phyloP scores from a whole-genome alignment of 352 stramenopile genomes.

The Globisporangium barbulae region DNA sequence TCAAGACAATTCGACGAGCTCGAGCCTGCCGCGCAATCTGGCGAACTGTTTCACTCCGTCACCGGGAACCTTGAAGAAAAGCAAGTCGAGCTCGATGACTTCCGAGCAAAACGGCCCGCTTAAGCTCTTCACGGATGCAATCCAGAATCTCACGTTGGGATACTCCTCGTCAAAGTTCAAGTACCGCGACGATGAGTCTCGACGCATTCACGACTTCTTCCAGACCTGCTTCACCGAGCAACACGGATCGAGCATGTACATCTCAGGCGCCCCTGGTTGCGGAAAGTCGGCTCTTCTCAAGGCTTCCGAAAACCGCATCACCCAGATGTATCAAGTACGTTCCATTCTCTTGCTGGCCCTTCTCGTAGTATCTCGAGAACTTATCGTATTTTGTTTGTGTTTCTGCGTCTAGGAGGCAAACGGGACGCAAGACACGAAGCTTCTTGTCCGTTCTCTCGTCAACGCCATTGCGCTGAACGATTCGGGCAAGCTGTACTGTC shows the following conservation, averaged over 20 bases:
- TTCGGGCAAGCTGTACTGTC: slow-evolving; percentile 42
- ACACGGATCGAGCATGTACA: slow-evolving; percentile 64
- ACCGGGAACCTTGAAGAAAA: slow-evolving; percentile 28
- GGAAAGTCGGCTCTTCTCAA: slow-evolving; percentile 77
- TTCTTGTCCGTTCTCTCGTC: slow-evolving; percentile 51
- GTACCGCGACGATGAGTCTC: slow-evolving; percentile 59
- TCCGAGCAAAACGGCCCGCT: slow-evolving; percentile 13
- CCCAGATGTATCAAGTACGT: slow-evolving; percentile 47
- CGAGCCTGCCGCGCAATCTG: slow-evolving; percentile 34
- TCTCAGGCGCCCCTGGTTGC: slow-evolving; percentile 73
- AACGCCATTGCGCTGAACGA: slow-evolving; percentile 74
- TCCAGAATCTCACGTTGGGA: slow-evolving; percentile 46
- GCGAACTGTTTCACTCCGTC: slow-evolving; percentile 71
- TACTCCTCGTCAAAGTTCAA: slow-evolving; percentile 45
- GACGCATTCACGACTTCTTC: slow-evolving; percentile 56
- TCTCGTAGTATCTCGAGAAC: background rate
- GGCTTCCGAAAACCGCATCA: slow-evolving; percentile 43
- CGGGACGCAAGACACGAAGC: slow-evolving; percentile 23
- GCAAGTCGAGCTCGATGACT: slow-evolving; percentile 9
- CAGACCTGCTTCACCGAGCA: slow-evolving; percentile 45
- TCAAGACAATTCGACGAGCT: slow-evolving; percentile 18
- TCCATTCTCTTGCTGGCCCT: background rate
- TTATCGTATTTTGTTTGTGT: background rate
- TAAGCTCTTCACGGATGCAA: slow-evolving; percentile 29
- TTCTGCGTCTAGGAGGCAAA: slow-evolving; percentile 16